Percentiles rank a stretch among this genome's conserved stretches.
Evolutionary conservation across 345 rosid species (phyloP).

Genomic region (Clausena lansium): DNA sequence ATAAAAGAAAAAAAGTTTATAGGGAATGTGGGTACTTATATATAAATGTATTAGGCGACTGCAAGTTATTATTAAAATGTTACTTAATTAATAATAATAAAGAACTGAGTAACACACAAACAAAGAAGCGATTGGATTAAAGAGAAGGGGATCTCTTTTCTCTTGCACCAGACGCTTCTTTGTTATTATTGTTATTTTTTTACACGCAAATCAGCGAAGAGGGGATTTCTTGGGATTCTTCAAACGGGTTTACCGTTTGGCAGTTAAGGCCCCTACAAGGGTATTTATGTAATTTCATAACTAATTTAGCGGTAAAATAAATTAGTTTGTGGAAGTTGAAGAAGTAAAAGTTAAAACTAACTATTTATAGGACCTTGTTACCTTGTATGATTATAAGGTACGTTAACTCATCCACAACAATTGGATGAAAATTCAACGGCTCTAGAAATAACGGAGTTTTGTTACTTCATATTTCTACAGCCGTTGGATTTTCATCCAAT

Average conservation of each 20-base stretch:
- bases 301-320: neutral
- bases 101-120: neutral
- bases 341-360: neutral
- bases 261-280: neutral
- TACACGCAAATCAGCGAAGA: conserved; percentile 19
- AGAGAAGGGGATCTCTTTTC: conserved; percentile 43
- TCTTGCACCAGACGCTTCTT: conserved; percentile 54
- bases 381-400: too few species aligned
- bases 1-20: conserved; percentile 8
- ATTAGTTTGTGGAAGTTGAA: neutral
- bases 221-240: conserved; percentile 29
- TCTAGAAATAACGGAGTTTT: too few species aligned
- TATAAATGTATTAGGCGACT: neutral
- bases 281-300: neutral
- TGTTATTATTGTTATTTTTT: too few species aligned
- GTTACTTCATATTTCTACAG: too few species aligned
- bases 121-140: neutral
- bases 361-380: too few species aligned
- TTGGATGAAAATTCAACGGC: too few species aligned
- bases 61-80: neutral
- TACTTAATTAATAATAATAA: too few species aligned
- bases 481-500: too few species aligned
- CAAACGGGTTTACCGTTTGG: conserved; percentile 20
- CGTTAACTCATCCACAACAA: too few species aligned
- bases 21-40: neutral